Conservation (phyloP, 305 asterid genomes). For the Fraxinus nigra region DNA sequence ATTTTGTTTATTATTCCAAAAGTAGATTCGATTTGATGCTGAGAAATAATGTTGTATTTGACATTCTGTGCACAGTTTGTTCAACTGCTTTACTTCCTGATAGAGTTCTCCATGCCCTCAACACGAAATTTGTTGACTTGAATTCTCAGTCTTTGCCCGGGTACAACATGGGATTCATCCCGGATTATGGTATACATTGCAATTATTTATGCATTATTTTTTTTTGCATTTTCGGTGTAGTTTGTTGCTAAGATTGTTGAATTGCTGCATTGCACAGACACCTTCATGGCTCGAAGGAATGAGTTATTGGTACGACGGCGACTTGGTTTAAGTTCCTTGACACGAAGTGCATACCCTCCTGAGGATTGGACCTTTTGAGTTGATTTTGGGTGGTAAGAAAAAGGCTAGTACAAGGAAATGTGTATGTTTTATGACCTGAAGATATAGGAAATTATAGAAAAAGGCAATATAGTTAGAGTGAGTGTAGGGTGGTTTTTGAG, state of each 20-base stretch:
- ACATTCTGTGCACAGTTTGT: conserved; percentile 26
- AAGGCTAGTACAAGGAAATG: conserved; percentile 16
- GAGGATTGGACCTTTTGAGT: conserved; percentile 53
- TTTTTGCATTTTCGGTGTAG: neutral
- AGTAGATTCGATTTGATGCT: neutral
- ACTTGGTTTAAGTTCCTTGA: conserved; percentile 15
- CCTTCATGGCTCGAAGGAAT: conserved; percentile 42
- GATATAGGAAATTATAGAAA: neutral
- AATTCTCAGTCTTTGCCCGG: conserved; percentile 7
- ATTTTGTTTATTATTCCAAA: neutral
- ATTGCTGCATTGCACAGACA: conserved; percentile 25
- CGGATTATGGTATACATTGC: conserved; percentile 41
- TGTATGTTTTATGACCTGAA: conserved; percentile 12
- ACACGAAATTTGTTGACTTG: conserved; percentile 19
- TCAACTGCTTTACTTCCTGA: conserved; percentile 27
- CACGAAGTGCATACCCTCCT: conserved; percentile 35
- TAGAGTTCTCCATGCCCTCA: conserved; percentile 22
- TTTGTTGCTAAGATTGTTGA: neutral
- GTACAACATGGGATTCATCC: neutral
- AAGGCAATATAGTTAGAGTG: neutral
- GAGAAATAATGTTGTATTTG: neutral
- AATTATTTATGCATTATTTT: neutral
- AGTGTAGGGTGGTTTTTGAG: neutral
- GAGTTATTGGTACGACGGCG: conserved; percentile 34
- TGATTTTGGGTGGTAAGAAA: conserved; percentile 18